Evolutionary conservation across 2,329 filamentous ascomycete species (phyloP), one percentile per base, ranked within the genome.

Genomic region (Cordyceps fumosorosea): DNA sequence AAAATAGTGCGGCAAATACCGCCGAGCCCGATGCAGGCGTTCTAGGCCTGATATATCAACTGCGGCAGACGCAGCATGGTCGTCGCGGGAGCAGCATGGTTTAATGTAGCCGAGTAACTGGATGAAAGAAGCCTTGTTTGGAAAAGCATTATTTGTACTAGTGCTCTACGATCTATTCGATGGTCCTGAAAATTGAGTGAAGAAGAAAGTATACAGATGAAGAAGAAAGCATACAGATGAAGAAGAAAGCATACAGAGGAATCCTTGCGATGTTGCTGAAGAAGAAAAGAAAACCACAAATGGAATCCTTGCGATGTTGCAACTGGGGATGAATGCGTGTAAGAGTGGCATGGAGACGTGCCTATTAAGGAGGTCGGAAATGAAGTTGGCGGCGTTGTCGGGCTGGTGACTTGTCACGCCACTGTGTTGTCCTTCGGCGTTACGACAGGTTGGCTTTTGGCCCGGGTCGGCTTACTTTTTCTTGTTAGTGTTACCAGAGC

Each of bases 1-100:
- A 84, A 65, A 81, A 78, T 65, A 85, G 82, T 67, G 75, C 73
- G 8, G 74, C 73, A 6, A 76, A 75, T 20, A 74, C 74, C 0
- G 77, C 77, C 12, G 80, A 80, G 47, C 73, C 78, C 3, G 82
- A 83, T 16, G 77, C 79, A 2, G 83, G 84, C 1, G 83, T 86
- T 2, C 73, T 86, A 51, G 81, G 80, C 5, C 75, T 86, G 67
- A 80, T 86, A 63, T 82, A 83, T 65, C 82, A 86, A 68, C 78
- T 86, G 63, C 82, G 83, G 67, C 81, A 85, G 70, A 80, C 81
- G 24, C 81, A 85, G 65, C 75, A 82, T 67, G 78, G 80, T 51
- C 77, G 81, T 42, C 73, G 80, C 60, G 73, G 72, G 16, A 74
- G 74, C n/a, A 76, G 78, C 29, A 73, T 78, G 57, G 66, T 74